Base-by-base conservation (phyloP, 2,329 filamentous ascomycete species). In the Trichoderma sp. region DNA sequence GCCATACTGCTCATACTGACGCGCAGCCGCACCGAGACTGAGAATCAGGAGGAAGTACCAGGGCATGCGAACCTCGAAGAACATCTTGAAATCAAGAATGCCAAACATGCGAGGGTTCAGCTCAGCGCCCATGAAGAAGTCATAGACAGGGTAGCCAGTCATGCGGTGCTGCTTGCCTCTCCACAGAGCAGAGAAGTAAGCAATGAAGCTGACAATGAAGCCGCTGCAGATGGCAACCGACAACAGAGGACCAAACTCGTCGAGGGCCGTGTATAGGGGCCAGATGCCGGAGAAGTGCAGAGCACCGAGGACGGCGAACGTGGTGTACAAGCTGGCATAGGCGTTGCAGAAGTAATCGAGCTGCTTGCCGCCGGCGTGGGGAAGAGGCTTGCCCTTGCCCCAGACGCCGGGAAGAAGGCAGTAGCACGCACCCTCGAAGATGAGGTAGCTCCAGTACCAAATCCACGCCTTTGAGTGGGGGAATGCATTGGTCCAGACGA, bases 291-390 rank as follows among this genome's bases (percentile, higher is more conserved):
- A 92, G 79, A 92, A 90, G 83, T 99, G 96, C 67, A 98, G 88
- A 8, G 80, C 83, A n/a, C 88, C 84, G 51, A 91, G 90, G 43
- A 94, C 82, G 11, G 86, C 85, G 76, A 98, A 92, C 75, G 93
- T 98, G 58, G 91, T 88, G 84, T 97, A 99, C 82, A 97, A 94
- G 73, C 93, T 95, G 83, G 86, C 89, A 77, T 95, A 91, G 73
- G 90, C 96, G 58, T 94, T 97, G 88, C 96, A 99, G 85, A 95
- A 98, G 86, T 99, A 99, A 74, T 88, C 87, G 73, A 99, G 88
- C 84, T 97, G 93, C 86, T 95, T 93, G 78, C 93, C 93, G 72
- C 90, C 91, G 78, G 91, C 87, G 79, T 97, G 93, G 26, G 91
- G 89, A 60, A 99, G 88, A 62, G 95, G 92, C 84, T 97, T 97